Evolutionary conservation across 2,329 filamentous ascomycete species (phyloP).

Genomic region (Bipolaris zeicola): DNA sequence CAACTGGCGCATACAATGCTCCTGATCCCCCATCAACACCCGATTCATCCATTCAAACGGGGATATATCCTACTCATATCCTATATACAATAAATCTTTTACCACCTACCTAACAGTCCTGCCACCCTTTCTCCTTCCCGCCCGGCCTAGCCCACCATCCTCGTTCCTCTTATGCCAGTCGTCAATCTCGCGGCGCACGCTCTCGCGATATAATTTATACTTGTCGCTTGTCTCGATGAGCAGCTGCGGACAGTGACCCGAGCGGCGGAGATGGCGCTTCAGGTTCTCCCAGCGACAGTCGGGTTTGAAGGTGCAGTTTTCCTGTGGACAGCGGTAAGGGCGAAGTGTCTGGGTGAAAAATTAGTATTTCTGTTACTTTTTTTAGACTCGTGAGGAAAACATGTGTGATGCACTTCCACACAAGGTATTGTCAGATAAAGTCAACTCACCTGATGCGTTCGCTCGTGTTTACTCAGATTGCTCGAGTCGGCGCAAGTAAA

Average conservation of each 20-base stretch:
- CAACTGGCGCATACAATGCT: neutral
- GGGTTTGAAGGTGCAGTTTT: constrained; percentile 46
- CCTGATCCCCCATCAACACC: neutral
- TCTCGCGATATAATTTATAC: constrained; percentile 43
- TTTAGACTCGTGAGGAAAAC: neutral
- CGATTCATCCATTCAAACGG: neutral
- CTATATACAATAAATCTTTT: neutral
- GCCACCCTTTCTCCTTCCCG: constrained; percentile 29
- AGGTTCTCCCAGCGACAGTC: constrained; percentile 50
- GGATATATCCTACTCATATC: neutral
- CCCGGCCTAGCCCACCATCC: constrained; percentile 26
- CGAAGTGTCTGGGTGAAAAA: constrained; percentile 35
- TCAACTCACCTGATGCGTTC: constrained; percentile 42
- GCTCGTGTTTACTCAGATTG: constrained; percentile 48
- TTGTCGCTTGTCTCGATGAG: constrained; percentile 41
- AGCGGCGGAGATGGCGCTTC: constrained; percentile 46
- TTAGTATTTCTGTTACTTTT: neutral
- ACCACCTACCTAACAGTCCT: constrained; percentile 12
- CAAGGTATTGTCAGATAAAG: no score
- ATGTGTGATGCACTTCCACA: no score
- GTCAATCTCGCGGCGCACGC: constrained; percentile 40
- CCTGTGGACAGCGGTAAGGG: constrained; percentile 45
- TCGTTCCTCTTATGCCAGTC: constrained; percentile 42
- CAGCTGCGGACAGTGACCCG: constrained; percentile 44
- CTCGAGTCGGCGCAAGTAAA: constrained; percentile 47